Percentiles rank a stretch among this genome's conserved stretches.
phyloP scores from a whole-genome alignment of 305 asterid species.

The Solanum hybrid region DNA sequence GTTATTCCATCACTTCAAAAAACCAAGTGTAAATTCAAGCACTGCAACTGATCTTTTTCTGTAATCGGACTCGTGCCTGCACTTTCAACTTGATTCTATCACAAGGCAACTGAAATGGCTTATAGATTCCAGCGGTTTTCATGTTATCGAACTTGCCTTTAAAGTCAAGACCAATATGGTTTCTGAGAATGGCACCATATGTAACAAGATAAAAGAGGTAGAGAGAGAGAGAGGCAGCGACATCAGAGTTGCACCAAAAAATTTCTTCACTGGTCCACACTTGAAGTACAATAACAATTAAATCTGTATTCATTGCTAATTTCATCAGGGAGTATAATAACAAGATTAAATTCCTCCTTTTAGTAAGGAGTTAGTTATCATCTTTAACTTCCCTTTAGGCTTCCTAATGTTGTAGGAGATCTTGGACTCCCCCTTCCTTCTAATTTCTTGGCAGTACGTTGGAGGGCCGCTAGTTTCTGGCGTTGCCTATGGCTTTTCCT shows the following conservation, averaged over 20 bases:
- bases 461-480: conserved; percentile 51
- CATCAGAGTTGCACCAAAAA: neutral
- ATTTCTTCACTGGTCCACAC: neutral
- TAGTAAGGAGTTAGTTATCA: conserved; percentile 14
- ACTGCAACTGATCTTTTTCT: neutral
- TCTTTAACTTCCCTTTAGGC: conserved; percentile 29
- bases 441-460: conserved; percentile 50
- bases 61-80: neutral
- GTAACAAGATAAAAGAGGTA: neutral
- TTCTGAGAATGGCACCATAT: neutral
- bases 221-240: neutral
- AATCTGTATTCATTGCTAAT: neutral
- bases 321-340: neutral
- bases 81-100: neutral
- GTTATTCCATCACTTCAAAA: neutral
- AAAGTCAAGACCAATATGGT: neutral
- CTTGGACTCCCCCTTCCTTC: conserved; percentile 34
- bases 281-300: neutral
- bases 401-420: conserved; percentile 32
- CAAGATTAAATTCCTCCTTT: neutral
- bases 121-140: neutral
- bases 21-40: neutral
- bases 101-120: neutral
- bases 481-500: conserved; percentile 48
- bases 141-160: neutral